A percentile compares a stretch with the other conserved stretches of the same genome.
Evolutionary conservation across 106 monocot species (phyloP).

Genomic region (Acorus calamus): DNA sequence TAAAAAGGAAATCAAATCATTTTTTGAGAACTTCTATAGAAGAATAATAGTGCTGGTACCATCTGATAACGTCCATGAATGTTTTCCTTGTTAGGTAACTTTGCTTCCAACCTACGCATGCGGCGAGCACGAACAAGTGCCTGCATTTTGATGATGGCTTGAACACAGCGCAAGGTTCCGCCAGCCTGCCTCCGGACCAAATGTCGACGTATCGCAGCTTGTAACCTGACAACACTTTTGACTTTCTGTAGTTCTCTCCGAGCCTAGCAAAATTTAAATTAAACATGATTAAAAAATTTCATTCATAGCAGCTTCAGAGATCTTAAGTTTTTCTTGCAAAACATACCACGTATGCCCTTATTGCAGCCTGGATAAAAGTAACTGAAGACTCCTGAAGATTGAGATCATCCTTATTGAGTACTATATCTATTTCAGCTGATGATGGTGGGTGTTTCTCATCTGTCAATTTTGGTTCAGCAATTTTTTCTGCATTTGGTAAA

Average conservation of each 20-base stretch:
- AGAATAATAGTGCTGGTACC: too few species aligned
- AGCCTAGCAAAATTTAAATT: conserved; percentile 25
- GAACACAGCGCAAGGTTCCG: conserved; percentile 71
- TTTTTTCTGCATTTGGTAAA: conserved; percentile 38
- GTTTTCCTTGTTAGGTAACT: conserved; percentile 3
- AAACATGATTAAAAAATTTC: neutral
- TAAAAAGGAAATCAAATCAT: too few species aligned
- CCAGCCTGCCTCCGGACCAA: conserved; percentile 63
- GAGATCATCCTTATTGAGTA: conserved; percentile 8
- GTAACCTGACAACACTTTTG: conserved; percentile 67
- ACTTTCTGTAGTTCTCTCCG: conserved; percentile 39
- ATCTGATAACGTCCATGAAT: too few species aligned
- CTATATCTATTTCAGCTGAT: conserved; percentile 6
- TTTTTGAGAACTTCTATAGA: too few species aligned
- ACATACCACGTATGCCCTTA: conserved; percentile 66
- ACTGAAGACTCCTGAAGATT: conserved; percentile 28
- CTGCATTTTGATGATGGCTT: conserved; percentile 83
- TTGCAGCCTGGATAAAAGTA: conserved; percentile 57
- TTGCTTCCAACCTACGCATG: conserved; percentile 10
- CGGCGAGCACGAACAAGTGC: conserved; percentile 53
- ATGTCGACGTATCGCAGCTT: conserved; percentile 81
- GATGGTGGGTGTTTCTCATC: conserved; percentile 11
- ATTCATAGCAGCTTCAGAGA: too few species aligned
- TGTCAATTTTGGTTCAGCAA: conserved; percentile 22
- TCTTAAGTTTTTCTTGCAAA: neutral